phyloP scores from a whole-genome alignment of 2,329 filamentous ascomycete species.

The Arthrocladium fulminans region DNA sequence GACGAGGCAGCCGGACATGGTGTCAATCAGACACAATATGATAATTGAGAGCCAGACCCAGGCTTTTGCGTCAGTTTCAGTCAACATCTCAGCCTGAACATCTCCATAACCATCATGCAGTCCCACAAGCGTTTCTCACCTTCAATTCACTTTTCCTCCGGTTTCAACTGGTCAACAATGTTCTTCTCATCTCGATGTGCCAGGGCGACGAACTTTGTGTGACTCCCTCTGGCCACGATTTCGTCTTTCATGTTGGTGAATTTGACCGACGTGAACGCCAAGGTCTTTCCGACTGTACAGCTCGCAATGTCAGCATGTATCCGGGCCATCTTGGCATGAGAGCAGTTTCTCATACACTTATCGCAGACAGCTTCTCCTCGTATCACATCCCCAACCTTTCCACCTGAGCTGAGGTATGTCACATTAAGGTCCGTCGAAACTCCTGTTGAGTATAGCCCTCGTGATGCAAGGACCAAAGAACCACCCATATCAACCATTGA shows the following conservation, averaged over 20 bases:
- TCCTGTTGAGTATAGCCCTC: slow-evolving; percentile 56
- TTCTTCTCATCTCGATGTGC: slow-evolving; percentile 57
- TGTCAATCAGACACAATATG: too few relatives aligned
- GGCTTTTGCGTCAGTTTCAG: too few relatives aligned
- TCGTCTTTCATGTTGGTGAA: slow-evolving; percentile 53
- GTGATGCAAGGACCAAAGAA: slow-evolving; percentile 56
- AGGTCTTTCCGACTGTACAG: slow-evolving; percentile 51
- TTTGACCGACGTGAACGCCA: slow-evolving; percentile 54
- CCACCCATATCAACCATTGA: slow-evolving; percentile 59
- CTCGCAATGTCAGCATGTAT: slow-evolving; percentile 1
- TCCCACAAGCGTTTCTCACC: slow-evolving; percentile 2
- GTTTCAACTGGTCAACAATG: slow-evolving; percentile 49
- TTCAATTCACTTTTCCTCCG: slow-evolving; percentile 24
- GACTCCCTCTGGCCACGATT: slow-evolving; percentile 55
- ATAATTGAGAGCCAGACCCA: too few relatives aligned
- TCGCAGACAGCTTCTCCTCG: slow-evolving; percentile 56
- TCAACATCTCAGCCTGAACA: neutral
- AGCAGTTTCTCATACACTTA: slow-evolving; percentile 43
- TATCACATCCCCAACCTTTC: slow-evolving; percentile 53
- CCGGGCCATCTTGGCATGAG: neutral
- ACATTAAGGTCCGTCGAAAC: slow-evolving; percentile 60
- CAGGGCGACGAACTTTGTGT: slow-evolving; percentile 55
- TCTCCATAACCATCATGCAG: neutral
- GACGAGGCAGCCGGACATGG: too few relatives aligned
- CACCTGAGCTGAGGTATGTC: slow-evolving; percentile 56